Conservation (phyloP, 257 asterid species). For the Ligustrum vulgare region DNA sequence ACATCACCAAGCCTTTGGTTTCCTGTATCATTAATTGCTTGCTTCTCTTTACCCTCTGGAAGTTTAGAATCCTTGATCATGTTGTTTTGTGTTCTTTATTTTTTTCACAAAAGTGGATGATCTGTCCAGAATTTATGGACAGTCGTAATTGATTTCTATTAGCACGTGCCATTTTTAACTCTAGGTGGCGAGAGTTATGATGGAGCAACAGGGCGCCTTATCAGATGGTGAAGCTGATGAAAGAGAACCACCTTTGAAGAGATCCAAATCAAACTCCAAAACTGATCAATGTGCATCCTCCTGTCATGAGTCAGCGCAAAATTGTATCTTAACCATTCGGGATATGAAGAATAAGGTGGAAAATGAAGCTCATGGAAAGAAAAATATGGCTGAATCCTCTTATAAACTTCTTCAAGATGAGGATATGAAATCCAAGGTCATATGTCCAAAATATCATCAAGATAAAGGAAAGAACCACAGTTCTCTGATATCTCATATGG, state of each 20-base stretch:
- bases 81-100: background rate
- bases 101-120: background rate
- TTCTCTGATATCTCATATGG: constrained; percentile 22
- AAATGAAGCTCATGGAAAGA: constrained; percentile 20
- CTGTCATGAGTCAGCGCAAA: background rate
- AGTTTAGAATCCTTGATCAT: background rate
- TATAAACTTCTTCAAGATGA: background rate
- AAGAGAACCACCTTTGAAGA: constrained; percentile 34
- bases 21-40: constrained; percentile 1
- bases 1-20: constrained; percentile 3
- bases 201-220: constrained; percentile 1
- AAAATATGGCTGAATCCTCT: constrained; percentile 17
- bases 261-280: constrained; percentile 23
- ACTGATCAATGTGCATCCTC: constrained; percentile 23
- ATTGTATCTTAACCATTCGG: background rate
- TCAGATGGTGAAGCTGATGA: constrained; percentile 34
- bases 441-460: constrained; percentile 14
- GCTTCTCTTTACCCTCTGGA: background rate
- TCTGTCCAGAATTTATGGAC: constrained; percentile 8
- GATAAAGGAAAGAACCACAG: constrained; percentile 24
- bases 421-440: constrained; percentile 13
- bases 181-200: constrained; percentile 9
- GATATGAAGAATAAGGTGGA: background rate
- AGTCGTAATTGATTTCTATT: background rate
- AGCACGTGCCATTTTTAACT: background rate